Evolutionary conservation across 805 yeast genomes (phyloP), one percentile per base, ranked within the genome.

Genomic region (Kregervanrija delftensis): DNA sequence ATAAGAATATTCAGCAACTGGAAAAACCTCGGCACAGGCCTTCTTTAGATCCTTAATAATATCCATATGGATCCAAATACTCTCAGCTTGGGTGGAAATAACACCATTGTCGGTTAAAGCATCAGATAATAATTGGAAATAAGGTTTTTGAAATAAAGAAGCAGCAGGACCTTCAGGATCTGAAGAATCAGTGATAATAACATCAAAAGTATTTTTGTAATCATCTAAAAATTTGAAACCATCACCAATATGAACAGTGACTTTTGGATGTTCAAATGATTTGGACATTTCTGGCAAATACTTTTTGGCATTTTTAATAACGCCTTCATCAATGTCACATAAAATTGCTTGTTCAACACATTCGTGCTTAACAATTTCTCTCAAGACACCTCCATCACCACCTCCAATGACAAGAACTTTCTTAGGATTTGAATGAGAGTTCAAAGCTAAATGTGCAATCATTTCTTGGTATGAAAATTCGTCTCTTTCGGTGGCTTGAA

Each of bases 141-240:
- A 91, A 30, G 89, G 87, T 65, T 86, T 83, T 71, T 90, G 95
- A 79, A 93, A 93, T 42, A 91, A 76, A 33, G 87, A 74, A 66
- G 83, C 96, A 41, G 98, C 98, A 32, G 99, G 98, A 45, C 98
- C 99, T 67, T 91, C 98, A 41, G 98, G 98, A 67, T 91, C 98
- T 32, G 96, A 87, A 30, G 97, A 89, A 65, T 91, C 99, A 42
- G 98, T 91, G 66, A 91, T 85, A 66, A 91, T 91, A 40, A 90
- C 97, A 63, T 91, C 99, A 58, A 86, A 91, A 46, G 86, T 77
- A 71, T 86, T 84, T 42, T 81, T 80, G 73, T 84, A 78, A 58
- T 85, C 86, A 49, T 83, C 82, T 64, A 91, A 76, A 69, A 86
- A 91, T 73, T 91, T 89, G 76, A 91, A 91, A n/a, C 99, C 99